phyloP scores from a whole-genome alignment of 139 green algal species.

The Chlorella sp. region DNA sequence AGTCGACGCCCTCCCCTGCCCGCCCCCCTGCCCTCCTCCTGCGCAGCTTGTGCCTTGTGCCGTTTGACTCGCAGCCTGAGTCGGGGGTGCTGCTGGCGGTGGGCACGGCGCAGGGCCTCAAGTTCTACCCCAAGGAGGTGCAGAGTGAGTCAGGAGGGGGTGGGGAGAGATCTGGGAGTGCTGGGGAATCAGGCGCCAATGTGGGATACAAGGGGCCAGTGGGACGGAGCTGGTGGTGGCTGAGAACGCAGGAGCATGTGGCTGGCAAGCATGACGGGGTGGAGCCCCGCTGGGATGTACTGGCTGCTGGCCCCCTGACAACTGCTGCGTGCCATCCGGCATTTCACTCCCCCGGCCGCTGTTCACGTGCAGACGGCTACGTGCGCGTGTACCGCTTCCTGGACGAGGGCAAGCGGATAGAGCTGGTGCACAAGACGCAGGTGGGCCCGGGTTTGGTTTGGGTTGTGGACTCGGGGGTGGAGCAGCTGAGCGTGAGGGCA shows the following conservation, averaged over 20 bases:
- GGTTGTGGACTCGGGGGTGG: no score
- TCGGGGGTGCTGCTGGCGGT: conserved; percentile 76
- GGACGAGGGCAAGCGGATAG: conserved; percentile 70
- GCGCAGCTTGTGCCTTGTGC: conserved; percentile 68
- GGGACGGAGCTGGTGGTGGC: no score
- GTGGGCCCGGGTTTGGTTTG: no score
- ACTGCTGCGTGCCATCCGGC: neutral
- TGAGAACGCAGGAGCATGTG: no score
- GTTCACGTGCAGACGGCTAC: conserved; percentile 76
- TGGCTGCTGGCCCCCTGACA: no score
- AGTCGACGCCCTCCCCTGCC: neutral
- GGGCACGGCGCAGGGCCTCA: conserved; percentile 82
- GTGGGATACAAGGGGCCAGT: no score
- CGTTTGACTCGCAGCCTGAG: conserved; percentile 58
- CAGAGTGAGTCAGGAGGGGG: conserved; percentile 52
- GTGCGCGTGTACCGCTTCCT: conserved; percentile 84
- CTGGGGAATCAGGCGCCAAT: neutral
- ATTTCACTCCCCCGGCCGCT: no score
- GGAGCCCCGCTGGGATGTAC: neutral
- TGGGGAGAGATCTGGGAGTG: neutral
- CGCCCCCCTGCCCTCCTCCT: neutral
- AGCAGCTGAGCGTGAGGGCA: no score
- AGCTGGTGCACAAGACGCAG: conserved; percentile 92
- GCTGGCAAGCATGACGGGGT: no score
- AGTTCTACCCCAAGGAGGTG: conserved; percentile 81